phyloP scores from a whole-genome alignment of 345 rosid species.

The Mercurialis annua region DNA sequence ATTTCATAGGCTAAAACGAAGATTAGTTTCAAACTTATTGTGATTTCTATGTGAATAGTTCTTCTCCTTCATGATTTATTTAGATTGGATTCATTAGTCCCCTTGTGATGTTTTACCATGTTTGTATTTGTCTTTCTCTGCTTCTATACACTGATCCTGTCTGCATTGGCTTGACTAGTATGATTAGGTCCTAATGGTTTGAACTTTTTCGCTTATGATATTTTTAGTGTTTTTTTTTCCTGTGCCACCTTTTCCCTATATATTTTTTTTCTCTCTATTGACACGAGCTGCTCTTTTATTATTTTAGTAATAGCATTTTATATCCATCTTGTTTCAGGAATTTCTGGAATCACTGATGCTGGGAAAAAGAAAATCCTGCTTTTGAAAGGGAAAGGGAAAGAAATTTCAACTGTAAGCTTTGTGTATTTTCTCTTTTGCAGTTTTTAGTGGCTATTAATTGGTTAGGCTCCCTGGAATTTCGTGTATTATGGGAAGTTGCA shows the following conservation, averaged over 20 bases:
- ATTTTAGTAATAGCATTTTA: neutral
- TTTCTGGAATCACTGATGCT: constrained; percentile 32
- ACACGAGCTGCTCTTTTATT: neutral
- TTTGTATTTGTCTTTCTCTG: no score
- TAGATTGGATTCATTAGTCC: neutral
- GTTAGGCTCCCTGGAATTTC: neutral
- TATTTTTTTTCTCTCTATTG: no score
- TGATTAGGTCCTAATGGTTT: no score
- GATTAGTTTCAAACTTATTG: neutral
- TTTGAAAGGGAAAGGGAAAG: constrained; percentile 61
- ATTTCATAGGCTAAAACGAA: neutral
- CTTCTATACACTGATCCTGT: no score
- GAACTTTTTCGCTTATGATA: neutral
- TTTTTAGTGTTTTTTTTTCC: neutral
- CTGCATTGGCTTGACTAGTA: no score
- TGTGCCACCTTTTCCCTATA: neutral
- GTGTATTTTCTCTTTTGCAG: constrained; percentile 8
- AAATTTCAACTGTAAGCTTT: constrained; percentile 45
- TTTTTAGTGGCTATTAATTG: constrained; percentile 1
- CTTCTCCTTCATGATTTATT: no score
- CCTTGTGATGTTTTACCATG: neutral
- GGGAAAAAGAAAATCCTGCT: constrained; percentile 57
- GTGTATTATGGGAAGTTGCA: neutral
- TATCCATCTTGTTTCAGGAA: constrained; percentile 34
- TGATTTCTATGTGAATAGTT: no score